Base-by-base conservation (phyloP, 805 yeast species). In the Teunomyces atbi region DNA sequence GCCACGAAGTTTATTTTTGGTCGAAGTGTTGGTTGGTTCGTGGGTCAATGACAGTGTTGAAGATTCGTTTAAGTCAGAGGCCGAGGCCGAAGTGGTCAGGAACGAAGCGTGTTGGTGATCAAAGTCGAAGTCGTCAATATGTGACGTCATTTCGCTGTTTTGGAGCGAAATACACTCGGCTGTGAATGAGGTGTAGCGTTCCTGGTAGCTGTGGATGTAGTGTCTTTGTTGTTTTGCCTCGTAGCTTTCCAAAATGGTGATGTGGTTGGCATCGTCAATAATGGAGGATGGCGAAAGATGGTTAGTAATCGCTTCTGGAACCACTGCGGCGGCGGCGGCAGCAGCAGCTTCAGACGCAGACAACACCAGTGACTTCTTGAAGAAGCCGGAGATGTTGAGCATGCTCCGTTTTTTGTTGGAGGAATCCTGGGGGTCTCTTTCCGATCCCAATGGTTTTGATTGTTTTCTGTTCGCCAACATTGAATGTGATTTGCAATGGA, bases 131-230 rank as follows among this genome's bases (percentile, higher is more conserved):
- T 45, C 32, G 4, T 49, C 54, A 21, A 47, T 53, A 18, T 52
- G 57, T 15, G 42, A 56, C 6, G 73, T 68, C 73, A 69, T 66
- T 44, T 68, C 74, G 48, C 69, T 63, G 52, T 65, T 65, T 52
- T 56, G 71, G 38, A 69, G 58, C 16, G 71, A 65, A 21, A 69
- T 61, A 43, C 73, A 68, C 44, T 69, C 73, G 15, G 71, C 53
- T 23, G 64, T 62, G 59, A 64, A 66, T 30, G 42, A 27, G 18
- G 33, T 39, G 32, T 39, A 39, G 30, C 33, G 30, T 26, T 39
- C 33, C 27, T 28, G 33, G 42, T 28, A 39, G 26, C 27, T 42
- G 35, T 37, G 40, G 26, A 34, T 20, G 44, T 38, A 20, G 28
- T 19, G 36, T 11, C 28, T 26, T 27, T 15, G 26, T 18, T 42